These are phyloP conservation scores for Phytophthora colocasiae DNA, from an alignment of 352 stramenopile genomes.

Conservation along the genomic window DNA sequence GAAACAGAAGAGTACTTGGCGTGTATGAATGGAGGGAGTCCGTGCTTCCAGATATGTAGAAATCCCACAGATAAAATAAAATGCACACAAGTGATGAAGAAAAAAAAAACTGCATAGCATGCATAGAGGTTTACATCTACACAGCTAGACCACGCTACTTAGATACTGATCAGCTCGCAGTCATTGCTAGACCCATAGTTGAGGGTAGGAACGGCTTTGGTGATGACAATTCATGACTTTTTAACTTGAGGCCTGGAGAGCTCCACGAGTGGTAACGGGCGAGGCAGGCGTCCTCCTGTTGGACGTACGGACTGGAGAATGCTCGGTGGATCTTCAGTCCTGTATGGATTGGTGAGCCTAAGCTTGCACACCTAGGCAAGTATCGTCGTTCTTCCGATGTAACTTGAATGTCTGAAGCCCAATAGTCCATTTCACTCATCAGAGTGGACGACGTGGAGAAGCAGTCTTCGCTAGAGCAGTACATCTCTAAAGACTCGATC, in stretches of 20 bases:
- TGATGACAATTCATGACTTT: constrained; percentile 14
- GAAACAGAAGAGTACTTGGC: constrained; percentile 26
- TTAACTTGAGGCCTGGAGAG: constrained; percentile 20
- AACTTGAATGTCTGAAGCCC: constrained; percentile 36
- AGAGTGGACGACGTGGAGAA: constrained; percentile 45
- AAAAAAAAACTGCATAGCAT: constrained; percentile 23
- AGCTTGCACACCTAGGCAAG: constrained; percentile 26
- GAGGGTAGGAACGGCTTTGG: constrained; percentile 18
- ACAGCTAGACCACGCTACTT: constrained; percentile 25
- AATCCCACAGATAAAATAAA: constrained; percentile 33
- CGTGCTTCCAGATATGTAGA: constrained; percentile 36
- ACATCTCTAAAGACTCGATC: constrained; percentile 32
- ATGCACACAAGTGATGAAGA: constrained; percentile 19
- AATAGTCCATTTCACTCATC: constrained; percentile 57
- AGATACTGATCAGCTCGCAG: constrained; percentile 31
- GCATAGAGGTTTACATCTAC: constrained; percentile 22
- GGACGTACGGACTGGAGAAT: constrained; percentile 18
- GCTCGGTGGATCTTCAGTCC: constrained; percentile 33
- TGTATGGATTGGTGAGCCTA: constrained; percentile 16
- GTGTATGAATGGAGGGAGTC: constrained; percentile 36
- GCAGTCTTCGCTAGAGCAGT: constrained; percentile 35
- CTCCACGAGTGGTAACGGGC: constrained; percentile 18
- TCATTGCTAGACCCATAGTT: constrained; percentile 19
- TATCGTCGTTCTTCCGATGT: constrained; percentile 30
- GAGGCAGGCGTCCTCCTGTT: constrained; percentile 16